phyloP scores from a whole-genome alignment of 768 basidiomycete genomes.

The Mycena amicta region DNA sequence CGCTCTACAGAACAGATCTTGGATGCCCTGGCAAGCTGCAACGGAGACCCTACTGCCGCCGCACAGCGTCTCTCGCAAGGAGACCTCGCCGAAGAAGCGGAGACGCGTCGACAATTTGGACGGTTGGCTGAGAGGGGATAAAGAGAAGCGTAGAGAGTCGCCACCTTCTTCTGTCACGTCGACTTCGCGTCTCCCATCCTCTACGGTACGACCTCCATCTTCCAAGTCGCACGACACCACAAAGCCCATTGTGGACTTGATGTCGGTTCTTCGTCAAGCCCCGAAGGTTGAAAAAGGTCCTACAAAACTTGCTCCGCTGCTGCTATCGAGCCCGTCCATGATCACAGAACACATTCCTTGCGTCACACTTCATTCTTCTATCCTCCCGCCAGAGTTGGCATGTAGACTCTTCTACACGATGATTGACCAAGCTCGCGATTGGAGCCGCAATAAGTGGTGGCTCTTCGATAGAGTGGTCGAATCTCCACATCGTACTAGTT shows the following conservation, averaged over 20 bases:
- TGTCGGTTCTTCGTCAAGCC: constrained; percentile 58
- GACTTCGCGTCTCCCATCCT: not conserved
- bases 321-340: constrained; percentile 61
- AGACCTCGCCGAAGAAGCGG: constrained; percentile 46
- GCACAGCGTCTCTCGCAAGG: constrained; percentile 31
- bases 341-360: constrained; percentile 74
- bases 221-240: constrained; percentile 7
- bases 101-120: constrained; percentile 50
- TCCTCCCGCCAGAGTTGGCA: constrained; percentile 76
- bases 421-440: constrained; percentile 59
- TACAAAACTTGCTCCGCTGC: constrained; percentile 58
- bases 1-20: constrained; percentile 45
- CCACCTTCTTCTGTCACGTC: constrained; percentile 8
- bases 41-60: constrained; percentile 60
- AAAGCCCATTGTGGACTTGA: constrained; percentile 48
- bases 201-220: not conserved
- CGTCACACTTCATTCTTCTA: constrained; percentile 61
- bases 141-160: constrained; percentile 1
- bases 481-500: constrained; percentile 82
- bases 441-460: constrained; percentile 84
- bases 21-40: constrained; percentile 55
- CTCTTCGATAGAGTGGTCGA: constrained; percentile 80
- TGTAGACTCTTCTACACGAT: constrained; percentile 75
- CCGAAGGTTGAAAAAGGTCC: constrained; percentile 37
- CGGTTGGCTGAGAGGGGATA: constrained; percentile 53